phyloP scores from a whole-genome alignment of 495 filamentous ascomycete genomes.

The Trichoderma reesei region DNA sequence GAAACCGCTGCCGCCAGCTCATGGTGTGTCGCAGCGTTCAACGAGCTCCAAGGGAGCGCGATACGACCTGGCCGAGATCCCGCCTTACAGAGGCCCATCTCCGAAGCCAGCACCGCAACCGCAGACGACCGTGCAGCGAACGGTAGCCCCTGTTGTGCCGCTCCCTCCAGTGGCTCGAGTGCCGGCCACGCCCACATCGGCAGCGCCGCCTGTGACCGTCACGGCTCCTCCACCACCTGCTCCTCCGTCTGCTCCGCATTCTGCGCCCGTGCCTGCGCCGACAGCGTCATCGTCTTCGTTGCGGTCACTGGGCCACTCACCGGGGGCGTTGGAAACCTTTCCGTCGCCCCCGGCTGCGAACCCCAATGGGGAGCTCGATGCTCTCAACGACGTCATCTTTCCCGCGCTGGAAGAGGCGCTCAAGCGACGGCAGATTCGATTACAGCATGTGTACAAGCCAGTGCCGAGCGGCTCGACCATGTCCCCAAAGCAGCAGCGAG shows the following conservation, averaged over 20 bases:
- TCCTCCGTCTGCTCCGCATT: conserved; percentile 15
- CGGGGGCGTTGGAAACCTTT: conserved; percentile 18
- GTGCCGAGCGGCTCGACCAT: conserved; percentile 17
- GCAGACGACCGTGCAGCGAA: conserved; percentile 1
- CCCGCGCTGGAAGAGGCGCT: conserved; percentile 86
- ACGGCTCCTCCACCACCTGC: not conserved
- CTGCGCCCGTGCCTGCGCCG: conserved; percentile 10
- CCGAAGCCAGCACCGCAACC: not conserved
- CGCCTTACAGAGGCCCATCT: conserved; percentile 36
- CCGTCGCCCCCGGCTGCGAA: conserved; percentile 36
- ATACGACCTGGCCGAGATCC: conserved; percentile 44
- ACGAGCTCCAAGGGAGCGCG: conserved; percentile 23
- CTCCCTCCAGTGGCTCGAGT: not conserved
- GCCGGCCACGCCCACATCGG: not conserved
- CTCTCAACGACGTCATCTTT: conserved; percentile 74
- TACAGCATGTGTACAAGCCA: conserved; percentile 42
- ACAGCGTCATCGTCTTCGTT: not conserved
- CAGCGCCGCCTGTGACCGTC: not conserved
- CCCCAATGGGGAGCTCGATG: conserved; percentile 42
- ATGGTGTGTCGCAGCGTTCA: conserved; percentile 11
- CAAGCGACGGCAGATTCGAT: conserved; percentile 58
- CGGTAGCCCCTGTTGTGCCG: conserved; percentile 1
- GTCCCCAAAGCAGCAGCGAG: conserved; percentile 46
- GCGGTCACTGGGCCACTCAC: not conserved
- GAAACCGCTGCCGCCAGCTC: conserved; percentile 3